Percentiles rank a stretch among this genome's conserved stretches.
Evolutionary conservation across 176 grass and related monocot species (phyloP).

Genomic region (Phragmites australis): DNA sequence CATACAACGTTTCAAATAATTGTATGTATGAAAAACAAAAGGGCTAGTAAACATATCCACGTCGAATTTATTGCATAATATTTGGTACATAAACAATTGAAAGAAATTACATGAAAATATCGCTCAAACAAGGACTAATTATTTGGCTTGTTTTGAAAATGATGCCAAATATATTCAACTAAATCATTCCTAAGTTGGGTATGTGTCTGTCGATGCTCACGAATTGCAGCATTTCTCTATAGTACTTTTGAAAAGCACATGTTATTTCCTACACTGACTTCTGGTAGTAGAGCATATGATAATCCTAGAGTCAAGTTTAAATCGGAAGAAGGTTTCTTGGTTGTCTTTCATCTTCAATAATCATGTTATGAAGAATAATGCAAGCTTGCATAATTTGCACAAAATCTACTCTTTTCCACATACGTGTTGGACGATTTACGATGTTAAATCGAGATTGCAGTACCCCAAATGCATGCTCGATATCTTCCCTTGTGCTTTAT

Average conservation of each 20-base stretch:
- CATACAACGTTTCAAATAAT: no score
- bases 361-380: slow-evolving; percentile 16
- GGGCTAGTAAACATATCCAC: no score
- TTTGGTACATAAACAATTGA: neutral
- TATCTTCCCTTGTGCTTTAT: neutral
- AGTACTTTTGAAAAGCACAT: neutral
- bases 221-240: neutral
- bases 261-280: neutral
- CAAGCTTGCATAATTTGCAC: neutral
- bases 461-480: neutral
- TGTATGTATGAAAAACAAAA: no score
- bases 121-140: neutral
- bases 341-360: slow-evolving; percentile 8
- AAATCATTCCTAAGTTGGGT: no score
- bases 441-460: slow-evolving; percentile 14
- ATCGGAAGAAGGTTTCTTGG: neutral
- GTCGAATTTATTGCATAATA: no score
- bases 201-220: neutral
- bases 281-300: neutral
- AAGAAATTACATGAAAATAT: neutral
- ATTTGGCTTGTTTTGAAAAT: neutral
- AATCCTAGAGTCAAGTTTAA: neutral
- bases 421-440: neutral
- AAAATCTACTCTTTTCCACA: neutral
- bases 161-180: neutral